Percentiles rank a stretch among this genome's conserved stretches.
phyloP scores from a whole-genome alignment of 2,329 filamentous ascomycete genomes.

The Aspergillus sp. region DNA sequence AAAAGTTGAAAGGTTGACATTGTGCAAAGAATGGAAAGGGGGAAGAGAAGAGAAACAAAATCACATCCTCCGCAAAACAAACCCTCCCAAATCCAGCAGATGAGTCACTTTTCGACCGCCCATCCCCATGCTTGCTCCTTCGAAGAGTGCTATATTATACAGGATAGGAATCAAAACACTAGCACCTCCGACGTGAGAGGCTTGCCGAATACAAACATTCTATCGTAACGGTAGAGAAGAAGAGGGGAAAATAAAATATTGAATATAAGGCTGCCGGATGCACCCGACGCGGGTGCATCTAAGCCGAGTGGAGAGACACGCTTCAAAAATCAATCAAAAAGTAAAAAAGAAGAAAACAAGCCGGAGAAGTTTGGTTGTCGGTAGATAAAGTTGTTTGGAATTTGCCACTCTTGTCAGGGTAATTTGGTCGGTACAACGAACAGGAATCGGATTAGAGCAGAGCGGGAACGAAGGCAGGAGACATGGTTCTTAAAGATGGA shows the following conservation, averaged over 20 bases:
- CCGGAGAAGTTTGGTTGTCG: conserved; percentile 1
- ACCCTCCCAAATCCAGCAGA: conserved; percentile 12
- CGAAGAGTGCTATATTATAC: conserved; percentile 26
- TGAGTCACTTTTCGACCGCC: conserved; percentile 25
- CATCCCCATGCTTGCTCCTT: conserved; percentile 18
- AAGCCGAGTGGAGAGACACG: conserved; percentile 1
- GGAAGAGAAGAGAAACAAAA: conserved; percentile 9
- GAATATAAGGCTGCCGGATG: conserved; percentile 6
- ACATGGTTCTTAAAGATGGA: conserved; percentile 55
- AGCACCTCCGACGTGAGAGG: conserved; percentile 14
- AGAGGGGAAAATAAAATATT: conserved; percentile 9
- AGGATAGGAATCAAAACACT: conserved; percentile 21
- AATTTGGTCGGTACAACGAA: conserved; percentile 22
- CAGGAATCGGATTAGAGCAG: conserved; percentile 17
- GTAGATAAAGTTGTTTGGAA: conserved; percentile 1
- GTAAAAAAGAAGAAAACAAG: conserved; percentile 6
- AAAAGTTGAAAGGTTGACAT: conserved; percentile 8
- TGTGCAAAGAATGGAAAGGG: conserved; percentile 1
- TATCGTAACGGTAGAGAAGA: conserved; percentile 17
- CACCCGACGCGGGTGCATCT: conserved; percentile 6
- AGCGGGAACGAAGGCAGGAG: conserved; percentile 10
- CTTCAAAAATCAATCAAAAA: conserved; percentile 6
- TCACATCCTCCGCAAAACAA: not conserved
- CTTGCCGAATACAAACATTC: conserved; percentile 19
- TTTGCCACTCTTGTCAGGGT: conserved; percentile 8